Percentiles rank a stretch among this genome's conserved stretches.
Conservation (phyloP, 352 stramenopile species). For the Detonula confervacea region DNA sequence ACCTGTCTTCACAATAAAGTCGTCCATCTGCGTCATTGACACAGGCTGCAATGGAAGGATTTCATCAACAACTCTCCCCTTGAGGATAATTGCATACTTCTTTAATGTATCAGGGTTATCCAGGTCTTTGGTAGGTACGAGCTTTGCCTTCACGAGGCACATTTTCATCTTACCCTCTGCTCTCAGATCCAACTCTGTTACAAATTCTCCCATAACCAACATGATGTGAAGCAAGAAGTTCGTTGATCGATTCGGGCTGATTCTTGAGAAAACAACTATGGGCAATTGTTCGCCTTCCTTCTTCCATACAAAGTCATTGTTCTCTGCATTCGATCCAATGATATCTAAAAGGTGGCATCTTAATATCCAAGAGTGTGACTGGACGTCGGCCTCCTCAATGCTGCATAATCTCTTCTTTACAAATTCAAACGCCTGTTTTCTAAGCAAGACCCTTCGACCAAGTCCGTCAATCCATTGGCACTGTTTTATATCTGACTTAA, state of each 20-base stretch:
- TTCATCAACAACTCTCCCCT: constrained; percentile 14
- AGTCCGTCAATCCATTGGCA: background rate
- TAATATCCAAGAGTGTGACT: too few relatives aligned
- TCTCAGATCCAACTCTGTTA: constrained; percentile 27
- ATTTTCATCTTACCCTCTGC: background rate
- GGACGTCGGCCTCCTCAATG: too few relatives aligned
- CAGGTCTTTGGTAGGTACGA: constrained; percentile 5
- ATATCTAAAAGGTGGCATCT: too few relatives aligned
- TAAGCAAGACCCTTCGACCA: background rate
- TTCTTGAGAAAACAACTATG: background rate
- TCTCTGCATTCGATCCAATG: background rate
- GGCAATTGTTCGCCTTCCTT: constrained; percentile 16
- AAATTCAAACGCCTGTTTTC: background rate
- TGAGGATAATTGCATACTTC: background rate
- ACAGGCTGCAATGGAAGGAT: constrained; percentile 14
- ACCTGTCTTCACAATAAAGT: constrained; percentile 12
- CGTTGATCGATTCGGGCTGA: constrained; percentile 9
- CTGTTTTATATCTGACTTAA: background rate
- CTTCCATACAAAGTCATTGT: constrained; percentile 9
- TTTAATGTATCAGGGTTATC: background rate
- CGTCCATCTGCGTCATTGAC: constrained; percentile 2
- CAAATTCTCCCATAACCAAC: constrained; percentile 22
- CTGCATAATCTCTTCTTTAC: constrained; percentile 1
- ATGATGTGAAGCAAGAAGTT: constrained; percentile 33
- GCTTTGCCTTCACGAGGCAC: background rate